Conservation (phyloP, 352 stramenopile species). For the Phytopythium aichiense region DNA sequence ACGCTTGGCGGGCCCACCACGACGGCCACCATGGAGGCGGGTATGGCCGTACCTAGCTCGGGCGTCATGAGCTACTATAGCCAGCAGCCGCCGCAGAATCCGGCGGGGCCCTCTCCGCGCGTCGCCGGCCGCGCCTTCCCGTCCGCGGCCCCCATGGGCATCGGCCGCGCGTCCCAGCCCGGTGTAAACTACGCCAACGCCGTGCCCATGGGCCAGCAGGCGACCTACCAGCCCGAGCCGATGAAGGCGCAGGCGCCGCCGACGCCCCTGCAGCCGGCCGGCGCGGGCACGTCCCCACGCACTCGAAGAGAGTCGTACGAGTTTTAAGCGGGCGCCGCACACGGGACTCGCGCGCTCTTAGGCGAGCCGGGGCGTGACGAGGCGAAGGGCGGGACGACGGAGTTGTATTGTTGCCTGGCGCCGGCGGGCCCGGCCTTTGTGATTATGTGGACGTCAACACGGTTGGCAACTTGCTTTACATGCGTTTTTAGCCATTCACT, state of each 20-base stretch:
- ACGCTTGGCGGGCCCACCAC: slow-evolving; percentile 9
- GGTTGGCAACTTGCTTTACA: neutral
- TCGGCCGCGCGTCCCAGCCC: slow-evolving; percentile 5
- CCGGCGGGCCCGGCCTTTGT: neutral
- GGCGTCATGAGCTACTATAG: slow-evolving; percentile 52
- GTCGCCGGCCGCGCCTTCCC: slow-evolving; percentile 44
- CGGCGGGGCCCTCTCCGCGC: slow-evolving; percentile 32
- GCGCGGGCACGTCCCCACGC: slow-evolving; percentile 22
- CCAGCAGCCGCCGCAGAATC: slow-evolving; percentile 39
- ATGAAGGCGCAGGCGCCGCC: slow-evolving; percentile 16
- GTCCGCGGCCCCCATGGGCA: slow-evolving; percentile 27
- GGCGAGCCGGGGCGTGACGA: neutral
- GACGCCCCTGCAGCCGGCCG: slow-evolving; percentile 18
- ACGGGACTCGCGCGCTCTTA: neutral
- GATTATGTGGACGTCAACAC: slow-evolving; percentile 4
- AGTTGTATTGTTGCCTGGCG: slow-evolving; percentile 1
- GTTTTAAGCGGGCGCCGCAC: slow-evolving; percentile 16
- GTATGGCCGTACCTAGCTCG: slow-evolving; percentile 16
- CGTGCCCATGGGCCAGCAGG: slow-evolving; percentile 1
- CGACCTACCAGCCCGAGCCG: slow-evolving; percentile 9
- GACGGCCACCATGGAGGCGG: neutral
- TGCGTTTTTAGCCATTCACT: too few species aligned
- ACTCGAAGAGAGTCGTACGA: slow-evolving; percentile 32
- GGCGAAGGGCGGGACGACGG: neutral
- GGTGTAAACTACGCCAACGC: slow-evolving; percentile 6